phyloP scores from a whole-genome alignment of 495 filamentous ascomycete genomes.

The Penicillium mononematosum region DNA sequence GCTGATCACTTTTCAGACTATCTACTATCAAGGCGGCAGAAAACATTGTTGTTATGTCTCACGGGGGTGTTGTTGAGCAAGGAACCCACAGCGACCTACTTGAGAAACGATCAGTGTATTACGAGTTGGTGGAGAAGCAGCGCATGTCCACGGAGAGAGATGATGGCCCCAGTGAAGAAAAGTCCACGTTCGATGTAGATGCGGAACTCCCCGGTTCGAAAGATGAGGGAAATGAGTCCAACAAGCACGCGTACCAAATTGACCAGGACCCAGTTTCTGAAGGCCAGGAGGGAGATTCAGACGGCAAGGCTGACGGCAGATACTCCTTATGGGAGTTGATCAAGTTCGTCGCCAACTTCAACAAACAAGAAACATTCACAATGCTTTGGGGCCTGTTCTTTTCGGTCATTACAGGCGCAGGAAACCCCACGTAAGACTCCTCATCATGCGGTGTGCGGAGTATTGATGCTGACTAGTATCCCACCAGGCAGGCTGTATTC shows the following conservation, averaged over 20 bases:
- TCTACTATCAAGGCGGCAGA: background rate
- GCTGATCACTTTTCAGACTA: background rate
- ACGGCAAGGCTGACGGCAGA: constrained; percentile 40
- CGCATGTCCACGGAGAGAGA: constrained; percentile 53
- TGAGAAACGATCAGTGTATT: background rate
- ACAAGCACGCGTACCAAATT: background rate
- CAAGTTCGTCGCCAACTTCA: constrained; percentile 78
- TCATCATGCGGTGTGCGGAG: background rate
- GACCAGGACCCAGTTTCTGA: constrained; percentile 31
- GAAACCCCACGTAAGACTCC: constrained; percentile 57
- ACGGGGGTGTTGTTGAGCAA: background rate
- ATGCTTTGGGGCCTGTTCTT: constrained; percentile 76
- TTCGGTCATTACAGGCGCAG: constrained; percentile 73
- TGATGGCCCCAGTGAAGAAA: background rate
- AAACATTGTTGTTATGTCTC: background rate
- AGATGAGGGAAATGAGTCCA: background rate
- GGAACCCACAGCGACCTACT: constrained; percentile 52
- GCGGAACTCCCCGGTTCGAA: background rate
- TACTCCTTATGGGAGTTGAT: constrained; percentile 79
- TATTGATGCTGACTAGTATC: background rate
- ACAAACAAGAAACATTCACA: constrained; percentile 63
- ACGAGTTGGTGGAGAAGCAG: background rate
- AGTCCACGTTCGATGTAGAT: background rate
- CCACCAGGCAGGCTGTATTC: constrained; percentile 64
- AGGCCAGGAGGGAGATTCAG: constrained; percentile 18